Conservation (phyloP, 768 basidiomycete genomes). For the Cystobasidium ongulense region DNA sequence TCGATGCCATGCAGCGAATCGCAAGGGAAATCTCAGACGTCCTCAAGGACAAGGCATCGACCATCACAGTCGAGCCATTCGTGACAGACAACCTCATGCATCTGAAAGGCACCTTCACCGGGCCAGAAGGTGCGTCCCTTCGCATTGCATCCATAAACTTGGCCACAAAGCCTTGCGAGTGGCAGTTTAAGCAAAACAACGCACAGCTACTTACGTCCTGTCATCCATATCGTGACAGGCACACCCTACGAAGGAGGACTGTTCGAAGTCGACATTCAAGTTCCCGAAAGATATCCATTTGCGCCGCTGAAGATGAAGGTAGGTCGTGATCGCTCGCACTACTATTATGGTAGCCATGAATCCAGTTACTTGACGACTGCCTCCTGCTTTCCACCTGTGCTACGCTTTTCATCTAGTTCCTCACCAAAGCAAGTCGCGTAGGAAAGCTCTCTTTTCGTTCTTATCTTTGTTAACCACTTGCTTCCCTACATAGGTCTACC, state of each 20-base stretch:
- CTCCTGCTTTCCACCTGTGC: too few species aligned
- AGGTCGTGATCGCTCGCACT: conserved; percentile 2
- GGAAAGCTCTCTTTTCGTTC: background rate
- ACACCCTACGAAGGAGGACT: conserved; percentile 88
- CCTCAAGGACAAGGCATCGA: conserved; percentile 86
- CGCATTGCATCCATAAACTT: background rate
- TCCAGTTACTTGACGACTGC: too few species aligned
- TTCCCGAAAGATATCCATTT: conserved; percentile 30
- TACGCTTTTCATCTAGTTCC: conserved; percentile 17
- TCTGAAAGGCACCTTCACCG: conserved; percentile 79
- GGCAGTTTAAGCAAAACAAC: too few species aligned
- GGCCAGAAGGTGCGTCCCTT: conserved; percentile 54
- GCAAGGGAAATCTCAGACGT: conserved; percentile 55
- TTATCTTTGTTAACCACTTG: background rate
- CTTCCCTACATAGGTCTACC: conserved; percentile 62
- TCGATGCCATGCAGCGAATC: background rate
- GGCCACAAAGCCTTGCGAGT: too few species aligned
- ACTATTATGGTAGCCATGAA: background rate
- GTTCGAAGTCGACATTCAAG: conserved; percentile 67
- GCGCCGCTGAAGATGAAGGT: conserved; percentile 32
- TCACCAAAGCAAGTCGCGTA: conserved; percentile 12
- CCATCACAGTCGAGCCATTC: conserved; percentile 74
- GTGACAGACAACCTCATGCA: conserved; percentile 78
- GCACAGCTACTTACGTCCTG: too few species aligned
- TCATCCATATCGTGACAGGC: conserved; percentile 44